phyloP scores from a whole-genome alignment of 768 basidiomycete species.

The Cytidiella melzeri region DNA sequence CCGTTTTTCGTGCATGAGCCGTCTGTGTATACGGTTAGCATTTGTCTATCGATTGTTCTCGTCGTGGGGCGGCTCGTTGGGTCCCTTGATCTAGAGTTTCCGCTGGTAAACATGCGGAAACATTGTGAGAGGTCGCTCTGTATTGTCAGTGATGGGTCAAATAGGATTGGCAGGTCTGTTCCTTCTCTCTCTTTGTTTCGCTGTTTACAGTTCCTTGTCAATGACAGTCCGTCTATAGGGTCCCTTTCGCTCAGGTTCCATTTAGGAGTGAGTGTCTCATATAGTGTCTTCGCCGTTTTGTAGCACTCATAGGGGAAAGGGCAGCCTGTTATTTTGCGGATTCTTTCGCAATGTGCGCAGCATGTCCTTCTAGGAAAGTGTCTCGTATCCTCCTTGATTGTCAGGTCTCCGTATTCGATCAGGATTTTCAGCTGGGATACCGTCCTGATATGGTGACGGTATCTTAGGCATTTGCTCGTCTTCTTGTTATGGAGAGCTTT shows the following conservation, averaged over 20 bases:
- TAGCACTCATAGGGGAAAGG: neutral
- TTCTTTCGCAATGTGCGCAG: neutral
- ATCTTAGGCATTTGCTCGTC: conserved; percentile 3
- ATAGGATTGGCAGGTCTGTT: neutral
- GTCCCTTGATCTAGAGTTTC: neutral
- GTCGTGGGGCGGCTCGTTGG: neutral
- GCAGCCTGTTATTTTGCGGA: neutral
- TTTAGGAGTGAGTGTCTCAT: neutral
- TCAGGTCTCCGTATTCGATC: neutral
- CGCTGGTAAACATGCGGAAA: neutral
- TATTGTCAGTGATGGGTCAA: neutral
- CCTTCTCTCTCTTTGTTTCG: neutral
- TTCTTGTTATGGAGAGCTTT: neutral
- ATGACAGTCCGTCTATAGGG: neutral
- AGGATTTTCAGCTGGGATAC: neutral
- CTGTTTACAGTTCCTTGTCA: neutral
- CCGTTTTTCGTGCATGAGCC: conserved; percentile 21
- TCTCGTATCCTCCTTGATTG: neutral
- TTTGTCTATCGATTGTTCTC: neutral
- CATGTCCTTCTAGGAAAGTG: neutral
- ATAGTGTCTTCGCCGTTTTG: neutral
- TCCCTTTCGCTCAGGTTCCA: neutral
- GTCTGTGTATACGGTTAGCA: conserved; percentile 20
- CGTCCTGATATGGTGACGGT: neutral
- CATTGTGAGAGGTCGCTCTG: neutral